Conservation (phyloP, 2,329 filamentous ascomycete genomes). For the Cladosporium sp. region DNA sequence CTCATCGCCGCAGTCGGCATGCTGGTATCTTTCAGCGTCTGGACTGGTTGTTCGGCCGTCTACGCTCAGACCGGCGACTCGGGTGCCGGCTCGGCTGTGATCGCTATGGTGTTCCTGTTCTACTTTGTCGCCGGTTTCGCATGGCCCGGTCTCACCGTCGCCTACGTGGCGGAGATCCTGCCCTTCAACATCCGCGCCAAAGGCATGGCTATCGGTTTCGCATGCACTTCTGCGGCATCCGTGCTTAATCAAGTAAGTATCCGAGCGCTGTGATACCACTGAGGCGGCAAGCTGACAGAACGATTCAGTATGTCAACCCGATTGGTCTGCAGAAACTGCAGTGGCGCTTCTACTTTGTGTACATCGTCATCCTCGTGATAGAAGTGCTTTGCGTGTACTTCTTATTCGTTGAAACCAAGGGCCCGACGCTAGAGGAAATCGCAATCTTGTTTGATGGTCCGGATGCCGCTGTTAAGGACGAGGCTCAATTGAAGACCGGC, state of each 20-base stretch:
- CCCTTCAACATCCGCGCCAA: constrained; percentile 15
- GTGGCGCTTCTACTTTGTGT: constrained; percentile 50
- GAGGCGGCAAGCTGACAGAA: not conserved
- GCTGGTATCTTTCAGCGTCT: not conserved
- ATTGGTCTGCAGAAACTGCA: constrained; percentile 30
- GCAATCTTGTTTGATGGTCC: not conserved
- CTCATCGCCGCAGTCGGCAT: constrained; percentile 9
- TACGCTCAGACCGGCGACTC: constrained; percentile 2
- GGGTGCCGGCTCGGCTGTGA: constrained; percentile 8
- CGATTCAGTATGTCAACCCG: constrained; percentile 2
- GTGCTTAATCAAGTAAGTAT: constrained; percentile 2
- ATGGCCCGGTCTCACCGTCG: constrained; percentile 13
- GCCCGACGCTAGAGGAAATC: constrained; percentile 9
- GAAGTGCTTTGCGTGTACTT: constrained; percentile 6
- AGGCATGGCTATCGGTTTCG: constrained; percentile 7
- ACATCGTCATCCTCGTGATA: constrained; percentile 53
- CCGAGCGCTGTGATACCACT: no score
- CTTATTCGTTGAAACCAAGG: constrained; percentile 1
- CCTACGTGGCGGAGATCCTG: constrained; percentile 13
- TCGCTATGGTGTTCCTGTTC: constrained; percentile 14
- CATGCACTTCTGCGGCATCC: constrained; percentile 1
- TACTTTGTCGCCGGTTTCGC: constrained; percentile 12
- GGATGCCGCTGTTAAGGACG: not conserved
- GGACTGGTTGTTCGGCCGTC: constrained; percentile 11
- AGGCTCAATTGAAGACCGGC: not conserved